These are phyloP conservation scores for Populus tremula DNA, from an alignment of 345 rosid species.

Conservation along the genomic window DNA sequence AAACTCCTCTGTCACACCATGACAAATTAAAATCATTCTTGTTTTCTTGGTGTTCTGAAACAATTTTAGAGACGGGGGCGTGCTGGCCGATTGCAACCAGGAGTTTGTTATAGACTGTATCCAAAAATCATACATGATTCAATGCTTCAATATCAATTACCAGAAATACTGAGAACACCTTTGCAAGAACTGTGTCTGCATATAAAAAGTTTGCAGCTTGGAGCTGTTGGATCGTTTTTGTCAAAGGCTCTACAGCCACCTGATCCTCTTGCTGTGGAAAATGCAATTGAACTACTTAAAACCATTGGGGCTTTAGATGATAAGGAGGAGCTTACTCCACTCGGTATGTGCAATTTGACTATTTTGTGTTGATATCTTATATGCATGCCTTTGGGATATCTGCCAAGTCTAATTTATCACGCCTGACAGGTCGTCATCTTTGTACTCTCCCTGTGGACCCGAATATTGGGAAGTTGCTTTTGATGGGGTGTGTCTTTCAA, in stretches of 20 bases:
- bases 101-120: constrained; percentile 89
- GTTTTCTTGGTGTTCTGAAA: constrained; percentile 18
- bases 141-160: constrained; percentile 76
- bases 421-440: constrained; percentile 69
- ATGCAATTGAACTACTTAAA: constrained; percentile 92
- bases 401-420: constrained; percentile 12
- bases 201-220: constrained; percentile 90
- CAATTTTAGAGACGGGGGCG: constrained; percentile 82
- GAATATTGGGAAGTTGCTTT: constrained; percentile 94
- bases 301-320: constrained; percentile 90
- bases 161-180: constrained; percentile 94
- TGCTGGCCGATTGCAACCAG: constrained; percentile 97
- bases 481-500: constrained; percentile 87
- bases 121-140: constrained; percentile 79
- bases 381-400: constrained; percentile 4
- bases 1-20: constrained; percentile 6
- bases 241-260: constrained; percentile 98
- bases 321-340: constrained; percentile 82
- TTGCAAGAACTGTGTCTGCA: constrained; percentile 88
- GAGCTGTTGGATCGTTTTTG: constrained; percentile 77
- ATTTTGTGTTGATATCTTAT: constrained; percentile 10
- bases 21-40: constrained; percentile 3
- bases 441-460: constrained; percentile 85
- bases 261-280: constrained; percentile 87
- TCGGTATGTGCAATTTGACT: constrained; percentile 48